Base-by-base conservation (phyloP, 108 stramenopile genomes). In the Pseudonitzschia delicatissima region DNA sequence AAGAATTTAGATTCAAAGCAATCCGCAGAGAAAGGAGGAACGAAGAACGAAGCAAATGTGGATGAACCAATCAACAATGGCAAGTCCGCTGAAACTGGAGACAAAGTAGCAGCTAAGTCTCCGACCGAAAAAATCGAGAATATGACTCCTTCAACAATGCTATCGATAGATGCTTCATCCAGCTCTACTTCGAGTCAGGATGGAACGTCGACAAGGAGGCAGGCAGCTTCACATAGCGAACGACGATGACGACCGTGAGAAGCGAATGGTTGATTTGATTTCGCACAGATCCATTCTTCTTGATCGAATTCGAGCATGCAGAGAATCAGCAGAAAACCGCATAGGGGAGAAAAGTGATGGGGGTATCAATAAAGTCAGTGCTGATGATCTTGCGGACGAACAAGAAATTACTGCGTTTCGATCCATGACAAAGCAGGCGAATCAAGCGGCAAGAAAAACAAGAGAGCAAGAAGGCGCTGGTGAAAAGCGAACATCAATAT, bases 401-500 rank as follows among this genome's bases (percentile, higher is more conserved):
- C 37, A 72, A 28, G 82, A 84, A 71, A 64, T 79, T 11, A 58
- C 57, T 23, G 61, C 65, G 31, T 79, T 64, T 62, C 27, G 27
- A 20, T 62, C 69, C 18, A 57, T 79, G 67, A 51, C 62, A 5
- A 48, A 63, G 40, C n/a, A 55, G 8, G 75, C 78, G n/a, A 52
- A 60, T 29, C 51, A 69, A 31, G 29, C 62, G 18, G 69, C 72
- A 21, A 77, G 68, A 37, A 74, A 72, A 65, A 18, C 64, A 1
- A 36, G 73, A 20, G 48, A 45, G 52, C 57, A 61, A 32, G 64
- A 52, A 1, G 69, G 49, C 23, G 25, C 39, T 8, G 23, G 34
- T 2, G 72, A 80, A 52, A 67, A 74, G 62, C 45, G 79, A 57
- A 77, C 73, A 0, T 68, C 74, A 3, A 45, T 84, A 23, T 84